These are phyloP conservation scores for Mortierella sp. DNA, from an alignment of 371 early-diverging fungal species.

Conservation along the genomic window DNA sequence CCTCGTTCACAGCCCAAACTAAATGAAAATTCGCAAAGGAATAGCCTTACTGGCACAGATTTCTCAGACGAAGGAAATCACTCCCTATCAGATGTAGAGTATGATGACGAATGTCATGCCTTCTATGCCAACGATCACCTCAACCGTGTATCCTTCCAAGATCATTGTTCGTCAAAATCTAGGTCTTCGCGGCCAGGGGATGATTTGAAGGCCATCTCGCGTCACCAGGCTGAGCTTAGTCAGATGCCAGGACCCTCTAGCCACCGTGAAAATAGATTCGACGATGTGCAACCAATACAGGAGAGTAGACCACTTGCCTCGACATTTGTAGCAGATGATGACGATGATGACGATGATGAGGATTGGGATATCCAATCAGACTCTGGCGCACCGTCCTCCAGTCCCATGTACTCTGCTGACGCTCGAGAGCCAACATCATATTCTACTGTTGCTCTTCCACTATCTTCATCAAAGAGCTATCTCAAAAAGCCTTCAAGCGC, in stretches of 20 bases:
- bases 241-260: conserved; percentile 12
- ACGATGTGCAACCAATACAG: conserved; percentile 7
- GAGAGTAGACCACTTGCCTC: conserved; percentile 13
- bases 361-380: conserved; percentile 52
- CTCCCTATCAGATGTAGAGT: conserved; percentile 36
- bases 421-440: conserved; percentile 35
- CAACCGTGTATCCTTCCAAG: conserved; percentile 29
- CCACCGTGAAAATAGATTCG: neutral
- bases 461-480: conserved; percentile 17
- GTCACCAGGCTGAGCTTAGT: conserved; percentile 39
- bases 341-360: conserved; percentile 46
- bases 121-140: neutral
- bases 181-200: conserved; percentile 21
- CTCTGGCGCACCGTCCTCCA: conserved; percentile 46
- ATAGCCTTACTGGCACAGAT: conserved; percentile 39
- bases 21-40: conserved; percentile 16
- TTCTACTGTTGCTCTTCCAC: conserved; percentile 39
- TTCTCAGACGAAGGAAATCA: conserved; percentile 53
- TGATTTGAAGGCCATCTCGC: conserved; percentile 37
- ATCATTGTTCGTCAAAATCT: conserved; percentile 3
- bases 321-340: conserved; percentile 10
- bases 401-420: conserved; percentile 48
- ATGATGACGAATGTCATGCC: conserved; percentile 22
- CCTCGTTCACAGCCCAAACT: neutral
- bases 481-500: conserved; percentile 27